phyloP scores from a whole-genome alignment of 148 eudicot genomes.

The Tetragonia tetragonoides region DNA sequence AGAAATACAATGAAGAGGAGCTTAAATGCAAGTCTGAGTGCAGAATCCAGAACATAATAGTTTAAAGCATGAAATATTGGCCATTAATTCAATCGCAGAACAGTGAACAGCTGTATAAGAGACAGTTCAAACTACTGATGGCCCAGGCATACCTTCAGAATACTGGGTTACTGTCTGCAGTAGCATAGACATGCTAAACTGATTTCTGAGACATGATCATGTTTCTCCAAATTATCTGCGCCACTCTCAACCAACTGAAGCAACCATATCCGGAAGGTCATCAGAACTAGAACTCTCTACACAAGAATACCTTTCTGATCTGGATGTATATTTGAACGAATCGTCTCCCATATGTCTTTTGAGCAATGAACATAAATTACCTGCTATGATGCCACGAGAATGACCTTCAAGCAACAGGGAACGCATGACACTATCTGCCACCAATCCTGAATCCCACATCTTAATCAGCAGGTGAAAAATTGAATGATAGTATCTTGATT shows the following conservation, averaged over 20 bases:
- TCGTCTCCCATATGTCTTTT: constrained; percentile 5
- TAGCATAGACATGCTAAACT: background rate
- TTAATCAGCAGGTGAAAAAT: constrained; percentile 27
- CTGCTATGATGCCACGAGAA: constrained; percentile 16
- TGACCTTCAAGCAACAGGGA: constrained; percentile 28
- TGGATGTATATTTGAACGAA: background rate
- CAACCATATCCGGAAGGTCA: constrained; percentile 31
- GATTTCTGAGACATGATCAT: background rate
- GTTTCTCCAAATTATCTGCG: background rate
- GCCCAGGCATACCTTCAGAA: constrained; percentile 2
- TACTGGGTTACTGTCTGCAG: background rate
- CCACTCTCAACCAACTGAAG: constrained; percentile 25
- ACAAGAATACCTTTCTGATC: background rate
- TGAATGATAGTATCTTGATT: constrained; percentile 17
- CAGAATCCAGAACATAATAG: background rate
- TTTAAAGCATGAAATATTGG: background rate
- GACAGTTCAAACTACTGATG: background rate
- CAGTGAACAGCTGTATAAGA: background rate
- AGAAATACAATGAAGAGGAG: background rate
- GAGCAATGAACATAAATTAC: constrained; percentile 1
- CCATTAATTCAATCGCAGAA: background rate
- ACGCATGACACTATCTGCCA: constrained; percentile 31
- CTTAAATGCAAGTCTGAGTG: background rate
- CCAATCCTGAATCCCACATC: constrained; percentile 32
- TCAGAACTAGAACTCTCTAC: constrained; percentile 25